phyloP scores from a whole-genome alignment of 1,284 basidiomycete species.

The Rhodofomes roseus region DNA sequence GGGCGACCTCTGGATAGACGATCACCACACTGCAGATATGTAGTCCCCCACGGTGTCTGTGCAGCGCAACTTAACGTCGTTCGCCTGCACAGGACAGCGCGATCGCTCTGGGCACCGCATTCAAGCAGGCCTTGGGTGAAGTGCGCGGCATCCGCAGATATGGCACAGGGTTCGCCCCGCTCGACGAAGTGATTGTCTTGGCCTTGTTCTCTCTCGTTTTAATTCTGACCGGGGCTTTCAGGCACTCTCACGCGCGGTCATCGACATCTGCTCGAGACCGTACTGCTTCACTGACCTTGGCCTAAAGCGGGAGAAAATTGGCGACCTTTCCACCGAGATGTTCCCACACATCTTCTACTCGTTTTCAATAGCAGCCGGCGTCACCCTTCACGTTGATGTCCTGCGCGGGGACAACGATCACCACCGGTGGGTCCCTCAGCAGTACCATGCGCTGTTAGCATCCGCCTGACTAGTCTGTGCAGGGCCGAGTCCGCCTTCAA shows the following conservation, averaged over 20 bases:
- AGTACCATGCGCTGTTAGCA: constrained; percentile 8
- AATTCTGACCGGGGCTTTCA: constrained; percentile 29
- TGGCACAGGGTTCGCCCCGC: constrained; percentile 94
- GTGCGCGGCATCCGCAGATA: constrained; percentile 94
- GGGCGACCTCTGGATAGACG: constrained; percentile 97
- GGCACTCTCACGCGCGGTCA: constrained; percentile 93
- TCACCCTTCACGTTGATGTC: constrained; percentile 91
- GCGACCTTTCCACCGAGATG: constrained; percentile 97
- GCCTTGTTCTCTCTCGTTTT: not conserved
- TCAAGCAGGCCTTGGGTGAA: constrained; percentile 95
- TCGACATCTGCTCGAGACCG: constrained; percentile 96
- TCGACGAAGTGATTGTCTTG: constrained; percentile 76
- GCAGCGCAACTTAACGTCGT: constrained; percentile 11
- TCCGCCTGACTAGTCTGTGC: constrained; percentile 6
- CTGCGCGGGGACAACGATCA: constrained; percentile 97
- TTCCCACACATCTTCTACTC: constrained; percentile 94
- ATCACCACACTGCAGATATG: constrained; percentile 98
- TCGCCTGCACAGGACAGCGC: constrained; percentile 79
- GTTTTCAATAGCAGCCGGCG: constrained; percentile 89
- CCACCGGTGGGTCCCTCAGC: constrained; percentile 66
- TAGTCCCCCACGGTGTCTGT: constrained; percentile 24
- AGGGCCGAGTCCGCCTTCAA: constrained; percentile 98
- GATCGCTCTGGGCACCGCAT: constrained; percentile 89
- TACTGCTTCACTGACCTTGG: constrained; percentile 93
- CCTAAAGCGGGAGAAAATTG: constrained; percentile 93